These are phyloP conservation scores for Hericium rajendrae DNA, from an alignment of 768 basidiomycete species.

Conservation along the genomic window DNA sequence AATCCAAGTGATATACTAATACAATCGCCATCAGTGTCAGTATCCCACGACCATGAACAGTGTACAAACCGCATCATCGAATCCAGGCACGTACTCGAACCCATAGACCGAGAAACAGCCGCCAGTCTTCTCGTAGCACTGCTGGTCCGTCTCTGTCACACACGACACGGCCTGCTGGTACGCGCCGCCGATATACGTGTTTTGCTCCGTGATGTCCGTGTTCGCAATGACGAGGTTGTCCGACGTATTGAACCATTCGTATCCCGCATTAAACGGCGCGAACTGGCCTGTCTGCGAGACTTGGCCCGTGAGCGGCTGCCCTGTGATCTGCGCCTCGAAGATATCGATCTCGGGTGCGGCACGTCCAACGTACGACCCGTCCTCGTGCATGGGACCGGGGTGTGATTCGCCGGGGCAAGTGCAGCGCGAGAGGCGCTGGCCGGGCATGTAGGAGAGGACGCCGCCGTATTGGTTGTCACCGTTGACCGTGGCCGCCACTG, in stretches of 20 bases:
- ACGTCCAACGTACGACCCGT: constrained; percentile 52
- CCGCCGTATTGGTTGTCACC: constrained; percentile 48
- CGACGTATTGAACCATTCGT: constrained; percentile 3
- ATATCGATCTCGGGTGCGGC: constrained; percentile 66
- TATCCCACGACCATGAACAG: not conserved
- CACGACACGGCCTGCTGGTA: constrained; percentile 81
- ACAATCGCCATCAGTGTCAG: not conserved
- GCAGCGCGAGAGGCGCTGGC: constrained; percentile 39
- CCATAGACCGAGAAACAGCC: constrained; percentile 32
- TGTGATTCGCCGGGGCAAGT: constrained; percentile 36
- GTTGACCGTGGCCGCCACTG: constrained; percentile 45
- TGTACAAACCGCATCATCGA: constrained; percentile 9
- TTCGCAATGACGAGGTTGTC: not conserved
- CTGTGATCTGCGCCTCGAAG: constrained; percentile 39
- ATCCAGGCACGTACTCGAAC: constrained; percentile 32
- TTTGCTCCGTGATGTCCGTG: constrained; percentile 18
- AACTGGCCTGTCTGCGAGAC: constrained; percentile 14
- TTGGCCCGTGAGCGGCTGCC: not conserved
- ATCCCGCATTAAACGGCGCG: constrained; percentile 11
- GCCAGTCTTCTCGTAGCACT: constrained; percentile 22
- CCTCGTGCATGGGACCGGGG: constrained; percentile 40
- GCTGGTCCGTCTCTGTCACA: constrained; percentile 39
- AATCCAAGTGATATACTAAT: constrained; percentile 35
- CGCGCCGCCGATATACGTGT: constrained; percentile 64
- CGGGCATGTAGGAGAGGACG: constrained; percentile 74